Conservation (phyloP, 129 eudicot species). For the Flaveria bidentis region DNA sequence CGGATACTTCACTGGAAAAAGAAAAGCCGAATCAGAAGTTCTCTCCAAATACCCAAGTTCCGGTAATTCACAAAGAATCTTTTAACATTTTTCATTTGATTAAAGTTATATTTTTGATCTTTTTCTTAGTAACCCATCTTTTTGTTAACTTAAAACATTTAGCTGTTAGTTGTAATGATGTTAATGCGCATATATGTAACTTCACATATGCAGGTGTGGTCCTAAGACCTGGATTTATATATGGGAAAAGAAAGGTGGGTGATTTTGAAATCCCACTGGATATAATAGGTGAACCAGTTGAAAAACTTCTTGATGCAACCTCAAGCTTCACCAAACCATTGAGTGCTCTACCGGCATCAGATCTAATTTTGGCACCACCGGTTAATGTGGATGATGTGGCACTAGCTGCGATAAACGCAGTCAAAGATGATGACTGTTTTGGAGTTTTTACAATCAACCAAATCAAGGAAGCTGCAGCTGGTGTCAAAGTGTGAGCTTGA, state of each 20-base stretch:
- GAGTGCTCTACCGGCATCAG: slow-evolving; percentile 81
- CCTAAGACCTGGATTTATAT: slow-evolving; percentile 87
- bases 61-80: slow-evolving; percentile 45
- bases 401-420: slow-evolving; percentile 71
- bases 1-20: slow-evolving; percentile 94
- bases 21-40: slow-evolving; percentile 96
- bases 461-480: slow-evolving; percentile 82
- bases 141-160: neutral
- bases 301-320: slow-evolving; percentile 60
- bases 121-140: neutral
- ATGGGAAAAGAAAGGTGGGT: slow-evolving; percentile 91
- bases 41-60: slow-evolving; percentile 80
- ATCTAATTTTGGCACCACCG: slow-evolving; percentile 82
- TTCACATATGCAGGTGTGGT: slow-evolving; percentile 65
- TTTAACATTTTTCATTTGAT: neutral
- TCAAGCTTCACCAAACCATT: slow-evolving; percentile 77
- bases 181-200: neutral
- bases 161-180: neutral
- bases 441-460: slow-evolving; percentile 88
- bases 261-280: slow-evolving; percentile 87
- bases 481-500: slow-evolving; percentile 53
- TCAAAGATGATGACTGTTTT: slow-evolving; percentile 80
- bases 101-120: neutral
- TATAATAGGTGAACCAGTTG: slow-evolving; percentile 81
- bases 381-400: slow-evolving; percentile 90